These are phyloP conservation scores for Hypoxylon sp. DNA, from an alignment of 2,329 filamentous ascomycete species.

Conservation along the genomic window DNA sequence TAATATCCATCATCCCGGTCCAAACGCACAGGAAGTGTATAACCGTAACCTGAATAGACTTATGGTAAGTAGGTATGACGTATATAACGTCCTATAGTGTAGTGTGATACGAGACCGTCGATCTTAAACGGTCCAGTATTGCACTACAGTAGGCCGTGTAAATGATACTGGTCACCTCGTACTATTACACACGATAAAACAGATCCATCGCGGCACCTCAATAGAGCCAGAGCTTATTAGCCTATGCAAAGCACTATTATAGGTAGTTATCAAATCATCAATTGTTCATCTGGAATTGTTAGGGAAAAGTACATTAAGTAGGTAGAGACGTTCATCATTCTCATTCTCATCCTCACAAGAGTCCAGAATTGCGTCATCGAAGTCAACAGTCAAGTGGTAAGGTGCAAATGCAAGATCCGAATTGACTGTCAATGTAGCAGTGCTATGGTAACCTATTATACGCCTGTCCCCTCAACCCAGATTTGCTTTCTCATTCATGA, in stretches of 20 bases:
- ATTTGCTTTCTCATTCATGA: conserved; percentile 48
- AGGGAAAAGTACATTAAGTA: not conserved
- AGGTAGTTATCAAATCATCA: not conserved
- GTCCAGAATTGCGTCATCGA: conserved; percentile 4
- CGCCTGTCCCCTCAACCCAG: conserved; percentile 54
- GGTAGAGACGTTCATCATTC: conserved; percentile 7
- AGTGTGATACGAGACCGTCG: too few relatives aligned
- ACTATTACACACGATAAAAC: not conserved
- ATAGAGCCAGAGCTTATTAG: not conserved
- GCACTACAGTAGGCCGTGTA: too few relatives aligned
- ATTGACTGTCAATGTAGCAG: conserved; percentile 54
- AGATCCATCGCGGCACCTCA: conserved; percentile 3
- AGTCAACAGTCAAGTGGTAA: conserved; percentile 20
- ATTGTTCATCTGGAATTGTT: conserved; percentile 10
- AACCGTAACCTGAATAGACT: not conserved
- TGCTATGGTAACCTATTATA: conserved; percentile 55
- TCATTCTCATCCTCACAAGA: conserved; percentile 7
- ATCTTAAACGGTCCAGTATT: too few relatives aligned
- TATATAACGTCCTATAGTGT: not conserved
- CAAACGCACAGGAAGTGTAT: not conserved
- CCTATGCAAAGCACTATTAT: not conserved
- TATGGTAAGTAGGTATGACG: conserved; percentile 1
- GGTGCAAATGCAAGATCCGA: conserved; percentile 55
- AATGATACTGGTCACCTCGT: not conserved
- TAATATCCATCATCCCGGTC: not conserved